Percentiles rank a stretch among this genome's conserved stretches.
Conservation (phyloP, 2,329 filamentous ascomycete species). For the Xylariales sp. region DNA sequence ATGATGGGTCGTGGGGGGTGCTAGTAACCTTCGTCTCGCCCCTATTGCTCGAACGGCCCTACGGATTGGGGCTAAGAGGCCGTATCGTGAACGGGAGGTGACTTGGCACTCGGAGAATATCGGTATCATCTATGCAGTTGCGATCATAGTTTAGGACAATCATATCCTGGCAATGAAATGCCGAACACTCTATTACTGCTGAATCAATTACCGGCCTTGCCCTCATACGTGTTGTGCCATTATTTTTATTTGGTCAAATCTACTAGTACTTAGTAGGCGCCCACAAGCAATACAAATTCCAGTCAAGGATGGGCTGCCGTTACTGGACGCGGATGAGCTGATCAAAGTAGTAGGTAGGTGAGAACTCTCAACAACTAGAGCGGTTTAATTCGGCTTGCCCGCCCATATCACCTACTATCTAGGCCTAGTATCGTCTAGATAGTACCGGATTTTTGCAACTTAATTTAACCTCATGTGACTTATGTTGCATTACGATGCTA, state of each 20-base stretch:
- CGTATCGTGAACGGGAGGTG: slow-evolving; percentile 10
- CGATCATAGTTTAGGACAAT: slow-evolving; percentile 24
- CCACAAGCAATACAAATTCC: slow-evolving; percentile 12
- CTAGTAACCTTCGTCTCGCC: slow-evolving; percentile 5
- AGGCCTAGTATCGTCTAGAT: slow-evolving; percentile 5
- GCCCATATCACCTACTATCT: slow-evolving; percentile 9
- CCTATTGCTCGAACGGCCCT: slow-evolving; percentile 10
- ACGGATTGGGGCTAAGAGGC: slow-evolving; percentile 5
- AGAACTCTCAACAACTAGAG: neutral
- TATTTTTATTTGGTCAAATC: neutral
- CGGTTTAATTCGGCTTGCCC: slow-evolving; percentile 4
- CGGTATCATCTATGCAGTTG: slow-evolving; percentile 29
- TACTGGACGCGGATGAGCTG: neutral
- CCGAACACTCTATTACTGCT: slow-evolving; percentile 12
- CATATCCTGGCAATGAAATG: slow-evolving; percentile 19
- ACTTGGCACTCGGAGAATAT: slow-evolving; percentile 26
- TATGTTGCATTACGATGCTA: slow-evolving; percentile 22
- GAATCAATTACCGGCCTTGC: neutral
- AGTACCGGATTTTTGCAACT: neutral
- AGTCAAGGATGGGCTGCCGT: slow-evolving; percentile 1
- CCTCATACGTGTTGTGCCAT: slow-evolving; percentile 2
- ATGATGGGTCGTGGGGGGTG: slow-evolving; percentile 30
- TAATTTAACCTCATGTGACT: slow-evolving; percentile 17
- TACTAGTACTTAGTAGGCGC: neutral
- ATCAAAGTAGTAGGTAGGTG: neutral